Evolutionary conservation across 148 eudicot genomes (phyloP).

Genomic region (Pouteria glomerata): DNA sequence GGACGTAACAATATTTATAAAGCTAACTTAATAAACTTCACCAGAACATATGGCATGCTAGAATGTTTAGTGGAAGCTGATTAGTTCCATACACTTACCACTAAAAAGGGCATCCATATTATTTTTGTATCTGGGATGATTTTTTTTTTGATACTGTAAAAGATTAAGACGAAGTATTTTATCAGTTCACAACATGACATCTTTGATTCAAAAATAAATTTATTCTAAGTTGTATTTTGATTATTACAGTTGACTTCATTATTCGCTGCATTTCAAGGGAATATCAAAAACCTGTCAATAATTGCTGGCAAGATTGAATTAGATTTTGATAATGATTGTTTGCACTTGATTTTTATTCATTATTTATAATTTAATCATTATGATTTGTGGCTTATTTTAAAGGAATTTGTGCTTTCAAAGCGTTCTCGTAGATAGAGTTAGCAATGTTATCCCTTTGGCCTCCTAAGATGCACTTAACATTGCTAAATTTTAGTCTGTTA

Average conservation of each 20-base stretch:
- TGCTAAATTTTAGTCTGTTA: background rate
- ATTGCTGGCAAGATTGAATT: background rate
- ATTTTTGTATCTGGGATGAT: background rate
- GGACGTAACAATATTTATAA: too few species aligned
- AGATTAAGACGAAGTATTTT: background rate
- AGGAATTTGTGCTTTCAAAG: background rate
- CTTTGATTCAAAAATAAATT: background rate
- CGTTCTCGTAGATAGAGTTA: background rate
- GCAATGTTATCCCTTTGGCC: background rate
- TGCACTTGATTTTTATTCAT: background rate
- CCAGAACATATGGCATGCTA: background rate
- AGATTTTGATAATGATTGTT: background rate
- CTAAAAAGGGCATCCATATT: background rate
- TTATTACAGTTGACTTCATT: background rate
- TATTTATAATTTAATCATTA: background rate
- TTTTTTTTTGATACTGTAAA: background rate
- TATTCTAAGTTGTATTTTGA: background rate
- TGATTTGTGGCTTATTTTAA: background rate
- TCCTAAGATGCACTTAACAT: background rate
- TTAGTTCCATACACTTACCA: background rate
- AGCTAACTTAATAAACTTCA: background rate
- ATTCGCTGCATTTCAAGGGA: too few species aligned
- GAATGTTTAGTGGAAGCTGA: background rate
- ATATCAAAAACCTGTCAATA: background rate
- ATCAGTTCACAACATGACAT: too few species aligned